A percentile compares a stretch with the other conserved stretches of the same genome.
Evolutionary conservation across 345 rosid species (phyloP).

Genomic region (Tarenaya hassleriana): DNA sequence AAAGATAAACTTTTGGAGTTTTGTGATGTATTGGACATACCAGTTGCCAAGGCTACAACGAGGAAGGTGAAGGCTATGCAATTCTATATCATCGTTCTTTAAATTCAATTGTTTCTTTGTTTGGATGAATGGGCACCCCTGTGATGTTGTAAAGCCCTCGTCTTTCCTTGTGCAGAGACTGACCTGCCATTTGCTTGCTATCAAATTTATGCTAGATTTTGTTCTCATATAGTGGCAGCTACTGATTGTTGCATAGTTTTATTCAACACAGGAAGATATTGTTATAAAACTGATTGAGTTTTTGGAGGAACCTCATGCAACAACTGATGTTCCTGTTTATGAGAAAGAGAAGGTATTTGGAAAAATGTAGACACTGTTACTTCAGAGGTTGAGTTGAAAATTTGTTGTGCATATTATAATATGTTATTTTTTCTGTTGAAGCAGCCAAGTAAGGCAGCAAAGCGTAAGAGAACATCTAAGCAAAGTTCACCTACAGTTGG

Average conservation of each 20-base stretch:
- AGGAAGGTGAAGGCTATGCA: constrained; percentile 51
- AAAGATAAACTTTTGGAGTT: constrained; percentile 80
- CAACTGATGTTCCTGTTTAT: constrained; percentile 50
- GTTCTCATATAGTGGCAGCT: background rate
- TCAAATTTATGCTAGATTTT: constrained; percentile 5
- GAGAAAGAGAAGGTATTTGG: constrained; percentile 63
- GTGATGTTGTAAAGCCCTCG: constrained; percentile 7
- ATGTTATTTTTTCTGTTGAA: background rate
- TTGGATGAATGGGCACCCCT: constrained; percentile 7
- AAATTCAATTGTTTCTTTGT: constrained; percentile 1
- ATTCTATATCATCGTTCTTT: constrained; percentile 8
- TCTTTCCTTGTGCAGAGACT: background rate
- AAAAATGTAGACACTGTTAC: background rate
- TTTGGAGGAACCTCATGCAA: constrained; percentile 73
- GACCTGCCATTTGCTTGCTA: constrained; percentile 12
- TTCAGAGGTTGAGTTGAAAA: background rate
- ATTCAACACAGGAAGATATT: constrained; percentile 61
- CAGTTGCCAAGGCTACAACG: constrained; percentile 49
- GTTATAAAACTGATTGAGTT: constrained; percentile 59
- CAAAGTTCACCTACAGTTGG: constrained; percentile 34
- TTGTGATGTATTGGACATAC: constrained; percentile 77
- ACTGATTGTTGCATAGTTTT: constrained; percentile 16
- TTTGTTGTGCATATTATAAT: constrained; percentile 8
- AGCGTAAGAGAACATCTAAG: constrained; percentile 66
- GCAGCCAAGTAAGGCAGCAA: constrained; percentile 58